Evolutionary conservation across 495 filamentous ascomycete species (phyloP).

Genomic region (Daldinia vernicosa): DNA sequence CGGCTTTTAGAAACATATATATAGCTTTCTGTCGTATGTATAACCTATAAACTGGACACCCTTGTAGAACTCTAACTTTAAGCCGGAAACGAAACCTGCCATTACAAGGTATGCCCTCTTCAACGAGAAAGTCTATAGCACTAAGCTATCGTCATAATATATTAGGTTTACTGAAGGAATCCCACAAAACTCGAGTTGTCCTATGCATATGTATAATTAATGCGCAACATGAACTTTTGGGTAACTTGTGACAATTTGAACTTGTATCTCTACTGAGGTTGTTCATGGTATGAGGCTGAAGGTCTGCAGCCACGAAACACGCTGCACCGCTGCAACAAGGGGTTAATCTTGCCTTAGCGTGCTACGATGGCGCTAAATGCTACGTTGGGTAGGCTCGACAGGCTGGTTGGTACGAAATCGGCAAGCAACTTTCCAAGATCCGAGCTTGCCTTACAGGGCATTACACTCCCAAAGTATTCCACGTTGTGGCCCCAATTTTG

Average conservation of each 20-base stretch:
- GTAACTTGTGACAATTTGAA: not conserved
- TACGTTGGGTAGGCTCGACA: constrained; percentile 16
- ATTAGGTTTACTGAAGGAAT: too few relatives aligned
- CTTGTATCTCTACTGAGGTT: not conserved
- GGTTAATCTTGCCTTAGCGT: constrained; percentile 28
- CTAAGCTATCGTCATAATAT: too few relatives aligned
- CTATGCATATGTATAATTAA: not conserved
- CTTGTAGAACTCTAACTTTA: too few relatives aligned
- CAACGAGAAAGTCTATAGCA: too few relatives aligned
- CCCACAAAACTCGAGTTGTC: not conserved
- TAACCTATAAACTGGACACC: too few relatives aligned
- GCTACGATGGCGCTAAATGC: constrained; percentile 25
- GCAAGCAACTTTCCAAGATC: constrained; percentile 26
- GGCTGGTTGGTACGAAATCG: constrained; percentile 26
- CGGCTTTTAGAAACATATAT: not conserved
- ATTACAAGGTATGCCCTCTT: too few relatives aligned
- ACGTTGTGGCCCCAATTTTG: constrained; percentile 10
- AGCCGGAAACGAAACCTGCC: too few relatives aligned
- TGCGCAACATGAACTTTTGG: not conserved
- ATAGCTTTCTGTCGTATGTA: not conserved
- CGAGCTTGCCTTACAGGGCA: constrained; percentile 20
- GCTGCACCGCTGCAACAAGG: constrained; percentile 1
- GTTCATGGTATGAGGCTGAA: constrained; percentile 31
- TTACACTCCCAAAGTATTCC: constrained; percentile 19
- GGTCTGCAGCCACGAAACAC: constrained; percentile 27